Evolutionary conservation across 371 early-diverging fungal species (phyloP).

Genomic region (Blastocladiella emersonii): DNA sequence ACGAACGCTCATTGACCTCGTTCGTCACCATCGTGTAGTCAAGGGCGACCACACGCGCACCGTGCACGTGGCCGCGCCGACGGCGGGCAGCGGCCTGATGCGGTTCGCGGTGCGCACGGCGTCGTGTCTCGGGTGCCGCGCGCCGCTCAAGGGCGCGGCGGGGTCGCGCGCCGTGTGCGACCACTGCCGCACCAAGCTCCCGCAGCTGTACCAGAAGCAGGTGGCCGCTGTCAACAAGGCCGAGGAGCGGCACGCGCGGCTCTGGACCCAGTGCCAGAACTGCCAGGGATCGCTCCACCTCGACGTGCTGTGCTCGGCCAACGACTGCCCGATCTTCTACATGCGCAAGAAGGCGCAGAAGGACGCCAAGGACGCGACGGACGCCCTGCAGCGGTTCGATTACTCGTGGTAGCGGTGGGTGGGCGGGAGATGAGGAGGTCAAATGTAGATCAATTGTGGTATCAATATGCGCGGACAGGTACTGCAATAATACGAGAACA

Average conservation of each 20-base stretch:
- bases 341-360: constrained; percentile 98
- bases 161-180: constrained; percentile 57
- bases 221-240: constrained; percentile 49
- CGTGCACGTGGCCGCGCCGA: constrained; percentile 72
- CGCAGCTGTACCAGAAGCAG: constrained; percentile 64
- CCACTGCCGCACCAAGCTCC: constrained; percentile 57
- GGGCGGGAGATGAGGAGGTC: too few species aligned
- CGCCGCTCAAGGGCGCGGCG: constrained; percentile 35
- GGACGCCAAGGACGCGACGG: constrained; percentile 66
- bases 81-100: constrained; percentile 80
- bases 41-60: constrained; percentile 87
- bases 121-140: constrained; percentile 91
- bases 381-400: constrained; percentile 26
- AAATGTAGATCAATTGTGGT: too few species aligned
- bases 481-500: too few species aligned
- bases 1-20: not conserved
- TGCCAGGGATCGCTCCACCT: constrained; percentile 95
- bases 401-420: constrained; percentile 9
- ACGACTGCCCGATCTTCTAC: constrained; percentile 99
- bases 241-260: constrained; percentile 66
- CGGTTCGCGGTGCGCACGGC: constrained; percentile 81
- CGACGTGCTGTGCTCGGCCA: constrained; percentile 94
- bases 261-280: constrained; percentile 99
- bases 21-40: constrained; percentile 19
- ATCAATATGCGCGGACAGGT: too few species aligned